phyloP scores from a whole-genome alignment of 176 grass and related monocot species.

The Saccharum spontaneum region DNA sequence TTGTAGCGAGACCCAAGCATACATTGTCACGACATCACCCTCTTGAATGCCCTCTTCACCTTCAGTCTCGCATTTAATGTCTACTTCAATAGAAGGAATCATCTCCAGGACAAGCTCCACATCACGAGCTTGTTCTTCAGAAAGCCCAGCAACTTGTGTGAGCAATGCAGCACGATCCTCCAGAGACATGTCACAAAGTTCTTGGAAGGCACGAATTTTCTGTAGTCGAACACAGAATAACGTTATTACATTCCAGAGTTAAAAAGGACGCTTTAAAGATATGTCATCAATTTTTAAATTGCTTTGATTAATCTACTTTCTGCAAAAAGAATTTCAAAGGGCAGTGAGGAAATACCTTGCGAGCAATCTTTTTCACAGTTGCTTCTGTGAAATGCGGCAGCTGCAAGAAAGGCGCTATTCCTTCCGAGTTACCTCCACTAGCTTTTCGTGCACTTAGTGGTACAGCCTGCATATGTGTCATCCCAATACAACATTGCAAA shows the following conservation, averaged over 20 bases:
- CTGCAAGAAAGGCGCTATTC: conserved; percentile 90
- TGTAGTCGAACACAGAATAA: conserved; percentile 31
- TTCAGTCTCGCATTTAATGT: conserved; percentile 96
- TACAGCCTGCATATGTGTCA: conserved; percentile 64
- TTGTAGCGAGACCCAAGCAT: conserved; percentile 84
- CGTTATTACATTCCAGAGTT: background rate
- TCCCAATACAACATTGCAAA: conserved; percentile 26
- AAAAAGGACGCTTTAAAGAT: background rate
- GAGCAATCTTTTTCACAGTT: conserved; percentile 73
- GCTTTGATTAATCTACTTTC: background rate
- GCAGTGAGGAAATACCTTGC: conserved; percentile 58
- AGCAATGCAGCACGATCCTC: conserved; percentile 67
- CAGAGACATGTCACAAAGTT: conserved; percentile 61
- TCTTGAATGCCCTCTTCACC: conserved; percentile 96
- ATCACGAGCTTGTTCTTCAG: conserved; percentile 55
- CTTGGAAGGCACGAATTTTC: conserved; percentile 91
- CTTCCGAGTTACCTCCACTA: conserved; percentile 74
- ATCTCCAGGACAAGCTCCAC: conserved; percentile 90
- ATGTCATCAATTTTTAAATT: background rate
- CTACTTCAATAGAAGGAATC: conserved; percentile 83
- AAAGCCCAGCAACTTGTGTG: conserved; percentile 82
- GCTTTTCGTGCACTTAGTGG: conserved; percentile 84
- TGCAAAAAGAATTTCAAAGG: background rate
- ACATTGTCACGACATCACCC: conserved; percentile 93
- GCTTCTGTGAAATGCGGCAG: conserved; percentile 84